phyloP scores from a whole-genome alignment of 1,284 basidiomycete species.

The Amylostereum areolatum region DNA sequence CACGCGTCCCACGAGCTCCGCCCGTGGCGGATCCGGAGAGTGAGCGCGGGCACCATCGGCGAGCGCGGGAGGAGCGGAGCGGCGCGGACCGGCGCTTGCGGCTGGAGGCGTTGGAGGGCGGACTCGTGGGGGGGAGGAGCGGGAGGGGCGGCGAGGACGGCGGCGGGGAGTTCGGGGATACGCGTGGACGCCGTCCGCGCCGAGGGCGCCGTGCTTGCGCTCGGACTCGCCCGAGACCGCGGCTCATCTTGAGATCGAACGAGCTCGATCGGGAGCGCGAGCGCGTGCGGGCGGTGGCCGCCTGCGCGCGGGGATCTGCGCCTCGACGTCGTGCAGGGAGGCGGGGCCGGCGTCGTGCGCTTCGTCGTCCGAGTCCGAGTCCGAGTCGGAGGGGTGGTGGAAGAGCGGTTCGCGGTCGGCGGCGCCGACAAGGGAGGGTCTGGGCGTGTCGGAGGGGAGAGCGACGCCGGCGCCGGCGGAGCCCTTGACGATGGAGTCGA shows the following conservation, averaged over 20 bases:
- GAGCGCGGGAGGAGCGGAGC: conserved; percentile 26
- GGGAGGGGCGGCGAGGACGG: conserved; percentile 26
- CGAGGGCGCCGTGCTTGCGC: conserved; percentile 26
- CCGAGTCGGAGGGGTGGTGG: conserved; percentile 34
- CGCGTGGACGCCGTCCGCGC: conserved; percentile 19
- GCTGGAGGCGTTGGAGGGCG: conserved; percentile 23
- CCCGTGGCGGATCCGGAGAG: too few species aligned
- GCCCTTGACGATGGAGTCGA: conserved; percentile 83
- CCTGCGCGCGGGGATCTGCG: conserved; percentile 25
- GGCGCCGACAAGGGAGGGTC: conserved; percentile 20
- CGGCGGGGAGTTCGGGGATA: conserved; percentile 22
- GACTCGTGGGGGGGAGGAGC: conserved; percentile 17
- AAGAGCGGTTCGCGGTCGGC: conserved; percentile 50
- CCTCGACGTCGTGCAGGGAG: conserved; percentile 35
- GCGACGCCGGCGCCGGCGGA: conserved; percentile 33
- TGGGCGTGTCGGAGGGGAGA: conserved; percentile 31
- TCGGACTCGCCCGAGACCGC: conserved; percentile 20
- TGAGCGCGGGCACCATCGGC: conserved; percentile 13
- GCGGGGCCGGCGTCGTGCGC: conserved; percentile 14
- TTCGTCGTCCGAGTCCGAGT: conserved; percentile 51
- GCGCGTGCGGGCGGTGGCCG: conserved; percentile 25
- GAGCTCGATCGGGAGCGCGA: conserved; percentile 30
- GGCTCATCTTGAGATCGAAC: conserved; percentile 8
- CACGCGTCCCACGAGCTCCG: conserved; percentile 53
- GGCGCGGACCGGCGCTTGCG: conserved; percentile 35